Evolutionary conservation across 2,329 filamentous ascomycete species (phyloP), one percentile per base, ranked within the genome.

Genomic region (Colletotrichum filicis): DNA sequence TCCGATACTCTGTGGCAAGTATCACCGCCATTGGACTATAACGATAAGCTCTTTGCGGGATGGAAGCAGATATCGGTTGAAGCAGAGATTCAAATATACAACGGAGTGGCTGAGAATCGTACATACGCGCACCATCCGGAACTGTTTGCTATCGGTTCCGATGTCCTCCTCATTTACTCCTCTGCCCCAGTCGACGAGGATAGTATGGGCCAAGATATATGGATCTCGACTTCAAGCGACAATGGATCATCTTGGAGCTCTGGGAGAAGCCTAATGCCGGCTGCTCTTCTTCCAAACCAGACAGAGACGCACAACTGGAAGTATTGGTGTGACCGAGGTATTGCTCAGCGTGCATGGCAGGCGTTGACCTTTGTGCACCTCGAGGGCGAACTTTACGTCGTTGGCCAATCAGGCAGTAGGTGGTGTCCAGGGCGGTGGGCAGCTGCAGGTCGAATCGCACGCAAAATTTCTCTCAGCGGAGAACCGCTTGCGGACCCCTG

Each of bases 111-210:
- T 3, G 61, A 75, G 22, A 74, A 74, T 11, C 75, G 77, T 9
- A 79, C 77, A 12, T 77, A 78, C 30, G 76, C 77, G 0, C 77
- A 79, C 49, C 77, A 79, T 35, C 77, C 77, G 4, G 77, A 75
- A 30, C 68, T 79, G 5, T 76, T 73, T 58, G 74, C 75, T 42
- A 14, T 73, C 28, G 76, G 73, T 11, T 42, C 72, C 61, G 62
- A 69, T 1, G 74, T 77, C 2, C 75, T 75, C 60, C 73, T 78
- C 22, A 74, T 75, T 28, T 73, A 76, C 61, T 78, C 77, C 1
- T 76, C 75, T 19, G 77, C 76, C 1, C 73, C 74, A 3, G 74
- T 79, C n/a, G 77, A 79, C 19, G 77, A 78, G 62, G 77, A 79
- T 42, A 76, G 76, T 49, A 78, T 77, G 74, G 77, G 77, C 14